Conservation (phyloP, 2,329 filamentous ascomycete species). For the Thyridium curvatum region DNA sequence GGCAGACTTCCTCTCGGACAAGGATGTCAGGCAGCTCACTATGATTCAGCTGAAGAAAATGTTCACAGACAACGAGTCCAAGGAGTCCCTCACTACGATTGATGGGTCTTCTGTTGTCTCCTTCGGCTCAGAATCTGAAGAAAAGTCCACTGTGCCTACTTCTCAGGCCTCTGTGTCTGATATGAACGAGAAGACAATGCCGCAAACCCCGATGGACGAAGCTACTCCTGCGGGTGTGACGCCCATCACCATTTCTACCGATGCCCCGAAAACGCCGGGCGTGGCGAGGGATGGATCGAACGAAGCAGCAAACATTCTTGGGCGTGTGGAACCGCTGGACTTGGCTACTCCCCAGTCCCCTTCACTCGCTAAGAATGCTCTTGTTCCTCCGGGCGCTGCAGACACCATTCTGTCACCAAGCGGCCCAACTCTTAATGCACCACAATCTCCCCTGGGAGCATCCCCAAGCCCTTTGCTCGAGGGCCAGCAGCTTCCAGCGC, state of each 20-base stretch:
- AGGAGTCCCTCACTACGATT: constrained; percentile 63
- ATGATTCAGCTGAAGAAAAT: constrained; percentile 91
- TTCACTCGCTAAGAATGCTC: constrained; percentile 11
- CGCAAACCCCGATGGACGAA: constrained; percentile 2
- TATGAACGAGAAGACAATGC: not conserved
- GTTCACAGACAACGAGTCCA: constrained; percentile 85
- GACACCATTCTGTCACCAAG: constrained; percentile 7
- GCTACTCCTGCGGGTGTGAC: not conserved
- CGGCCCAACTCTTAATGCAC: constrained; percentile 3
- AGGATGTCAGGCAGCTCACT: constrained; percentile 87
- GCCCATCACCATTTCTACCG: no score
- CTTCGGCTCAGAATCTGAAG: constrained; percentile 33
- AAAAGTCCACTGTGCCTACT: constrained; percentile 36
- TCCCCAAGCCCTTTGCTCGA: no score
- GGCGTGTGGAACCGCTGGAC: constrained; percentile 44
- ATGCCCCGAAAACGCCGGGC: no score
- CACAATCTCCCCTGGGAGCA: no score
- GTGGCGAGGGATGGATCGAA: no score
- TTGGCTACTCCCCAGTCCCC: constrained; percentile 34
- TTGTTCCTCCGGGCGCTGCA: constrained; percentile 1
- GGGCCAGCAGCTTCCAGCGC: not conserved
- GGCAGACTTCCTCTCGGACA: constrained; percentile 89
- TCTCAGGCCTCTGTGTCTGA: constrained; percentile 15
- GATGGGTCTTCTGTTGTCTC: constrained; percentile 44
- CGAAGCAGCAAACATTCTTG: constrained; percentile 21